These are phyloP conservation scores for Fusarium sp. DNA, from an alignment of 2,329 filamentous ascomycete genomes.

Conservation along the genomic window DNA sequence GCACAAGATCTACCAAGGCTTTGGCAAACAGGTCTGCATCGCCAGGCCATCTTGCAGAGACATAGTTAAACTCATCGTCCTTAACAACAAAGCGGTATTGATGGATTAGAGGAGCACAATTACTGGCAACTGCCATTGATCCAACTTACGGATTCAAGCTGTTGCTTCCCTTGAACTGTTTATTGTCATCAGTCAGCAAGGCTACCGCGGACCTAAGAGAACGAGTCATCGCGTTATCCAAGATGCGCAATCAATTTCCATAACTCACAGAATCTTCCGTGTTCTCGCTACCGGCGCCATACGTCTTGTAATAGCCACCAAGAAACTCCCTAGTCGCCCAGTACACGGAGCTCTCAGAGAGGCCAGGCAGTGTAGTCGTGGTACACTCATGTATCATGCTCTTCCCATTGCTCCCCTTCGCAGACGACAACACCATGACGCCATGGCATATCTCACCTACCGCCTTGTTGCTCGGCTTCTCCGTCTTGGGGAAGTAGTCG, in stretches of 20 bases:
- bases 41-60: background rate
- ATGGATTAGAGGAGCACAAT: rapidly evolving
- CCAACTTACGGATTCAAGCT: background rate
- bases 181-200: background rate
- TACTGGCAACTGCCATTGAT: rapidly evolving
- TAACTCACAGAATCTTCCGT: background rate
- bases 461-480: background rate
- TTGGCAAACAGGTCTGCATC: background rate
- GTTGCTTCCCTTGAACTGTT: background rate
- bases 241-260: too few relatives aligned
- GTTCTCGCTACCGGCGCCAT: background rate
- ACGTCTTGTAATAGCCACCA: background rate
- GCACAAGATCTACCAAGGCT: background rate
- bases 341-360: background rate
- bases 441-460: background rate
- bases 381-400: background rate
- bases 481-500: background rate
- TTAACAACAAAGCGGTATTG: background rate
- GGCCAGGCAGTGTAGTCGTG: background rate
- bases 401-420: background rate
- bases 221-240: too few relatives aligned
- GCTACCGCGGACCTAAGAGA: rapidly evolving
- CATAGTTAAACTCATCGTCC: background rate
- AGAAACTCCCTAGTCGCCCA: background rate
- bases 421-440: background rate